Percentiles rank a stretch among this genome's conserved stretches.
These are phyloP conservation scores for Psilocybe subaeruginosa DNA, from an alignment of 768 basidiomycete genomes.

Conservation along the genomic window DNA sequence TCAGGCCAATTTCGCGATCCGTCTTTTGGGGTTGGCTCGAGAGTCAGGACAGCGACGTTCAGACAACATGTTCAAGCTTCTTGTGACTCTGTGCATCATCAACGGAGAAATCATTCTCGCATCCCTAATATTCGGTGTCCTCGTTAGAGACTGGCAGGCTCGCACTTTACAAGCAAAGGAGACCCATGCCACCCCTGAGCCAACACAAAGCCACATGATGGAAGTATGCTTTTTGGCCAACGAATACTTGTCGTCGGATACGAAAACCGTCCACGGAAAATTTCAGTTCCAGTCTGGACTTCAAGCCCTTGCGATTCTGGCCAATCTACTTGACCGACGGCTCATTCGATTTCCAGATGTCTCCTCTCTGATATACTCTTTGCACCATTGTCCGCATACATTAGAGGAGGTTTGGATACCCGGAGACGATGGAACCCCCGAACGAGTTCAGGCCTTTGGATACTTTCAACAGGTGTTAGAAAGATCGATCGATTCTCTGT, in stretches of 20 bases:
- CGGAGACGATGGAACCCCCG: constrained; percentile 24
- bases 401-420: constrained; percentile 41
- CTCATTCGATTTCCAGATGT: constrained; percentile 49
- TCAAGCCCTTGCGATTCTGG: constrained; percentile 66
- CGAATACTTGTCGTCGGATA: constrained; percentile 15
- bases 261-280: constrained; percentile 13
- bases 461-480: constrained; percentile 54
- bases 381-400: constrained; percentile 49
- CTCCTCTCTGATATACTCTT: constrained; percentile 44
- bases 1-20: constrained; percentile 52
- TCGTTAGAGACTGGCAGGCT: constrained; percentile 67
- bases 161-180: constrained; percentile 26
- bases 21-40: constrained; percentile 56
- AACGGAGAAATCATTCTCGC: constrained; percentile 84
- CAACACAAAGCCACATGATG: constrained; percentile 5
- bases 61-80: constrained; percentile 58
- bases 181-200: constrained; percentile 7
- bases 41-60: constrained; percentile 57
- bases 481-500: constrained; percentile 39
- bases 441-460: constrained; percentile 39
- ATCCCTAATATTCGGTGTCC: constrained; percentile 65
- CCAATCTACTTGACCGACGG: constrained; percentile 50
- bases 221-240: constrained; percentile 16
- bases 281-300: constrained; percentile 34
- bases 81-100: constrained; percentile 67